These are phyloP conservation scores for Scutellaria barbata DNA, from an alignment of 257 asterid species.

Conservation along the genomic window DNA sequence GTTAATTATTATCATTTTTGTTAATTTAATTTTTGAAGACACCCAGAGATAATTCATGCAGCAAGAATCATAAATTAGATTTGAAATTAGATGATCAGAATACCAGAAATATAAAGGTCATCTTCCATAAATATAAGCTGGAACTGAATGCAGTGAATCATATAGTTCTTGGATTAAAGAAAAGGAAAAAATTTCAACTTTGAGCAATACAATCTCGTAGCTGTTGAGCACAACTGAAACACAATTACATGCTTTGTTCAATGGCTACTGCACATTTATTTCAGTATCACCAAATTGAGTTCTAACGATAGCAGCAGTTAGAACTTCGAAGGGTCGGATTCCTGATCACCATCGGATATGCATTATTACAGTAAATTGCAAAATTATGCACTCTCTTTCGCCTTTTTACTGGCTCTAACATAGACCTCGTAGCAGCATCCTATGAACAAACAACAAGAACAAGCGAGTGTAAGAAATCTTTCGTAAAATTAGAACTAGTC, in stretches of 20 bases:
- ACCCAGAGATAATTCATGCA: no score
- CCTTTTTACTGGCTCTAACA: slow-evolving; percentile 46
- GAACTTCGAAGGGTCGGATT: slow-evolving; percentile 3
- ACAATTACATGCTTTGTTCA: not conserved
- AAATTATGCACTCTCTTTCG: slow-evolving; percentile 28
- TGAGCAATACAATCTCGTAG: not conserved
- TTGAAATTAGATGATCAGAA: no score
- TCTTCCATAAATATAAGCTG: no score
- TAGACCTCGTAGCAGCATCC: slow-evolving; percentile 65
- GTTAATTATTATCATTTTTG: no score
- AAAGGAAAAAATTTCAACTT: not conserved
- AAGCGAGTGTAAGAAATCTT: not conserved
- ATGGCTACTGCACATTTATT: slow-evolving; percentile 26
- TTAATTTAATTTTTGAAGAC: no score
- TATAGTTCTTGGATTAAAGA: not conserved
- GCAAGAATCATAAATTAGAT: no score
- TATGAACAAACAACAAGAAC: slow-evolving; percentile 25
- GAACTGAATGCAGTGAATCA: no score
- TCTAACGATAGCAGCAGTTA: slow-evolving; percentile 14
- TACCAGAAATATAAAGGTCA: no score
- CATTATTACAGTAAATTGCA: not conserved
- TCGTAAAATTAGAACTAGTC: not conserved
- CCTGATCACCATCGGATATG: not conserved
- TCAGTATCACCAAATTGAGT: slow-evolving; percentile 25
- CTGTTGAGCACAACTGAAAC: not conserved